Evolutionary conservation across 257 asterid genomes (phyloP), one percentile per base, ranked within the genome.

Genomic region (Jacaranda mimosifolia): DNA sequence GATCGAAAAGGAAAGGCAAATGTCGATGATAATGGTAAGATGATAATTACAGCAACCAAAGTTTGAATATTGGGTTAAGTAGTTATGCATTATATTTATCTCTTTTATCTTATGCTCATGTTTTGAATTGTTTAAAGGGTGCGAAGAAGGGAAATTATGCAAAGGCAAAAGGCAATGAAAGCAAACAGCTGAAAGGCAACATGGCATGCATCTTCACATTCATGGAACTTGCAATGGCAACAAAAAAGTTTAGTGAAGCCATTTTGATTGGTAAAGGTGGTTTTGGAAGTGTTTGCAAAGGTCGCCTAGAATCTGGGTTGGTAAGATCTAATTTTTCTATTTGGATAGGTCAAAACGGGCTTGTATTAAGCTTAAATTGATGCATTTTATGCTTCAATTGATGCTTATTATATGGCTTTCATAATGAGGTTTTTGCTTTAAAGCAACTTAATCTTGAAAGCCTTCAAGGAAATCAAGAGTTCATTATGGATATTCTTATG

Each of bases 221-320:
- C 79, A 88, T 84, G 81, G 98, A 94, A 73, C 94, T 94, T 1
- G 86, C 90, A 14, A 5, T 42, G 43, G 97, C 93, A 7, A 92
- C 98, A 8, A 90, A 89, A 80, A 88, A 89, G 75, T 94, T 94
- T 36, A 79, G 77, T 80, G 96, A 86, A 52, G 82, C 90, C 9
- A 94, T 92, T 87, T 63, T 91, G 86, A 86, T 94, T 4, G 98
- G 98, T 5, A 98, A 94, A 84, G 98, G 98, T 4, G 97, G 98
- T 10, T 94, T 92, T 63, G 98, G 98, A 19, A 80, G 89, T 35
- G 98, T 94, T 67, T 94, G 85, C 74, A 92, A 83, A 74, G 98
- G 97, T 57, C 74, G 80, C 13, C 81, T 94, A 0, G 92, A 88
- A 3, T 79, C 86, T n/a, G 86, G 85, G 76, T 55, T 12, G 91